A percentile compares a stretch with the other conserved stretches of the same genome.
phyloP scores from a whole-genome alignment of 169 alveolate genomes.

The Blepharisma undulans region DNA sequence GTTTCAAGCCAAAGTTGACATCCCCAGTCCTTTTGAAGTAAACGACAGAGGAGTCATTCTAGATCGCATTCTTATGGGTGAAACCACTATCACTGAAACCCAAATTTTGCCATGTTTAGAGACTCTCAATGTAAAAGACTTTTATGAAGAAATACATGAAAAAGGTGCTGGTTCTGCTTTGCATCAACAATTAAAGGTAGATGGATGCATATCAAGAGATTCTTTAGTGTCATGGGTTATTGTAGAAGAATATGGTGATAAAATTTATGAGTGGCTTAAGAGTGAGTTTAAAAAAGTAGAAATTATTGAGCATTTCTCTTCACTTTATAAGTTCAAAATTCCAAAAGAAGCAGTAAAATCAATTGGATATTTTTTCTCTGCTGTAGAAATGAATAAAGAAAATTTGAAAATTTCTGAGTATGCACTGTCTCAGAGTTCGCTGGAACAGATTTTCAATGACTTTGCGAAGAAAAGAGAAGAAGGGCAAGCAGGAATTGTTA shows the following conservation, averaged over 20 bases:
- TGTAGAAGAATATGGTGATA: constrained; percentile 41
- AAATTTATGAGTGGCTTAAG: constrained; percentile 21
- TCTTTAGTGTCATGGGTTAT: constrained; percentile 22
- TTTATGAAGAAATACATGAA: neutral
- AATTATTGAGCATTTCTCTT: constrained; percentile 45
- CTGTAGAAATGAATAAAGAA: constrained; percentile 6
- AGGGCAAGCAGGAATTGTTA: neutral
- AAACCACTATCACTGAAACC: neutral
- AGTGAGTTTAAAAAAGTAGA: constrained; percentile 37
- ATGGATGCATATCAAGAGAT: neutral
- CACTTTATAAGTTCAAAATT: constrained; percentile 49
- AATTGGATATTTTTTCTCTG: neutral
- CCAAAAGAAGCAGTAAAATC: constrained; percentile 7
- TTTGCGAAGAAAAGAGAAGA: constrained; percentile 24
- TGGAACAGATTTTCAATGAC: constrained; percentile 9
- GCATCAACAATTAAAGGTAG: constrained; percentile 2
- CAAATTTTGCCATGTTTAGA: neutral
- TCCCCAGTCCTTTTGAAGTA: neutral
- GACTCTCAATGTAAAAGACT: neutral
- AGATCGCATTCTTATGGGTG: neutral
- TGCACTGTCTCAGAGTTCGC: neutral
- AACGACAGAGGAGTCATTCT: neutral
- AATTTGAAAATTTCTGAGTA: neutral
- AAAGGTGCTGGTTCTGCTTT: constrained; percentile 45
- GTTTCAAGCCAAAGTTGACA: neutral